These are phyloP conservation scores for Periconia digitata DNA, from an alignment of 2,329 filamentous ascomycete species.

Conservation along the genomic window DNA sequence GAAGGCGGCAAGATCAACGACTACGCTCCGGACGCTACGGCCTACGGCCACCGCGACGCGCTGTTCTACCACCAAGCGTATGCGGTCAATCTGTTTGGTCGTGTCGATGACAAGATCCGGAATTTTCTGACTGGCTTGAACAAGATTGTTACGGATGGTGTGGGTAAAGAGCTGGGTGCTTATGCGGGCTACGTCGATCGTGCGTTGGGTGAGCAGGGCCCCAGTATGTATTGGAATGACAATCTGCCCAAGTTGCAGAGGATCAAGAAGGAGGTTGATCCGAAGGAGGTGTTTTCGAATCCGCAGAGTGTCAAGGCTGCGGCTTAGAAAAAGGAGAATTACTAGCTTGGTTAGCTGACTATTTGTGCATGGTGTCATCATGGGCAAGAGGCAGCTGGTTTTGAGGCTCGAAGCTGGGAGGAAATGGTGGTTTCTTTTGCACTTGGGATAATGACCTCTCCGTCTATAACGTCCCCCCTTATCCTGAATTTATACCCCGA, in stretches of 20 bases:
- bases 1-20: constrained; percentile 38
- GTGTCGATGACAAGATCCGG: constrained; percentile 38
- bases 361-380: too few relatives aligned
- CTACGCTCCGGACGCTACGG: constrained; percentile 31
- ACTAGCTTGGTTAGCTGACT: neutral
- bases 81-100: constrained; percentile 34
- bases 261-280: constrained; percentile 46
- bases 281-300: constrained; percentile 40
- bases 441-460: too few relatives aligned
- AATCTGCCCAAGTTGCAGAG: constrained; percentile 38
- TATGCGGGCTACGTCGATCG: constrained; percentile 59
- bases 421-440: too few relatives aligned
- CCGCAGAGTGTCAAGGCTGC: constrained; percentile 32
- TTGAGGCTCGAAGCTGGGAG: too few relatives aligned
- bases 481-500: too few relatives aligned
- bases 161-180: constrained; percentile 44
- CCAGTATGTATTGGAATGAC: constrained; percentile 50
- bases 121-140: constrained; percentile 46
- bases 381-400: too few relatives aligned
- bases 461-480: too few relatives aligned
- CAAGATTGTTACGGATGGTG: constrained; percentile 33
- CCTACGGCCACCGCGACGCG: constrained; percentile 36
- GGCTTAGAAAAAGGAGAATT: neutral
- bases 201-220: constrained; percentile 45
- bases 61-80: constrained; percentile 43